A percentile compares a stretch with the other conserved stretches of the same genome.
Evolutionary conservation across 306 rosid species (phyloP).

Genomic region (Citrullus colocynthis): DNA sequence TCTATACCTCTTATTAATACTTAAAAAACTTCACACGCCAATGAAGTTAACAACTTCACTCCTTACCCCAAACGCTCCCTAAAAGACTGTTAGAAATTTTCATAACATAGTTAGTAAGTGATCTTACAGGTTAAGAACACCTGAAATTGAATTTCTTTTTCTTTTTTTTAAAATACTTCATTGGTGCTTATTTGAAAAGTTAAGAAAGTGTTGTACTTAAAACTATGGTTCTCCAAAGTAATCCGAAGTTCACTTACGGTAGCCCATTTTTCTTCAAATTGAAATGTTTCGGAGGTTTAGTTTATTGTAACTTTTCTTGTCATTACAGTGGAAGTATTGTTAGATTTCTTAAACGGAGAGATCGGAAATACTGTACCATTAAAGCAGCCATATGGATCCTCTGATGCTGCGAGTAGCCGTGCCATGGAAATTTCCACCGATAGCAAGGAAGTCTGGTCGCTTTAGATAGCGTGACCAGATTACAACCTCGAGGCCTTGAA

Average conservation of each 20-base stretch:
- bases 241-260: neutral
- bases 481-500: neutral
- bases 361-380: neutral
- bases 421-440: neutral
- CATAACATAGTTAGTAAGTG: too few relatives aligned
- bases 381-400: neutral
- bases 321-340: neutral
- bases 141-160: too few relatives aligned
- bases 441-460: neutral
- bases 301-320: neutral
- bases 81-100: too few relatives aligned
- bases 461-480: neutral
- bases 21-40: too few relatives aligned
- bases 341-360: neutral
- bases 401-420: neutral
- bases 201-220: neutral
- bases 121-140: neutral
- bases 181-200: neutral
- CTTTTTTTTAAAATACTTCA: neutral
- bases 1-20: too few relatives aligned
- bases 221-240: neutral
- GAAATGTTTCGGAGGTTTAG: neutral
- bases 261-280: neutral
- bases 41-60: too few relatives aligned
- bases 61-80: too few relatives aligned